These are phyloP conservation scores for Saccharum hybrid DNA, from an alignment of 202 grass and related monocot genomes.

Conservation along the genomic window DNA sequence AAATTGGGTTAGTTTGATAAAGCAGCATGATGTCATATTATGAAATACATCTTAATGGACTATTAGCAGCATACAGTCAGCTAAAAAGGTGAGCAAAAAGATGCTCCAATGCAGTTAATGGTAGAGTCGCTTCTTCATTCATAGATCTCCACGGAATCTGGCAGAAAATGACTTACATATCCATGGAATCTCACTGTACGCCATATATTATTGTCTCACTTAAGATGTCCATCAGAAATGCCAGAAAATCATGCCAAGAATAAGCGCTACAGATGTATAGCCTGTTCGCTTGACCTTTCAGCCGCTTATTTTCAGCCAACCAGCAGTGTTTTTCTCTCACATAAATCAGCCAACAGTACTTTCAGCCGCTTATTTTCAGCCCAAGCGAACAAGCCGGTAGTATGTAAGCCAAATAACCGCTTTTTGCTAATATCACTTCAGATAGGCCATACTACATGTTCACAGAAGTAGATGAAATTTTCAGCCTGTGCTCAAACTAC, in stretches of 20 bases:
- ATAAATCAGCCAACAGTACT: too few relatives aligned
- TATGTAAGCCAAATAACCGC: slow-evolving; percentile 40
- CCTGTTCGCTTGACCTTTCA: too few relatives aligned
- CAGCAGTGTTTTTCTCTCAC: too few relatives aligned
- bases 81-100: neutral
- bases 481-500: slow-evolving; percentile 28
- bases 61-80: slow-evolving; percentile 10
- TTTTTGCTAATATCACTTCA: slow-evolving; percentile 43
- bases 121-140: neutral
- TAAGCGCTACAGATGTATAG: slow-evolving; percentile 23
- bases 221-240: slow-evolving; percentile 20
- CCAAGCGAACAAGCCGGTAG: too few relatives aligned
- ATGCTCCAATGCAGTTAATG: neutral
- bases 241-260: neutral
- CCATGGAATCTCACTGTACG: slow-evolving; percentile 32
- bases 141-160: slow-evolving; percentile 6
- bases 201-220: slow-evolving; percentile 35
- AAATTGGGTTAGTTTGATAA: slow-evolving; percentile 28
- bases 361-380: too few relatives aligned
- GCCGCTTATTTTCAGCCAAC: too few relatives aligned
- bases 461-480: slow-evolving; percentile 42
- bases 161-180: slow-evolving; percentile 31
- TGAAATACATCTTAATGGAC: slow-evolving; percentile 23
- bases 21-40: neutral
- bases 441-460: slow-evolving; percentile 36